Base-by-base conservation (phyloP, 2,329 filamentous ascomycete species). In the Xylariaceae sp. region DNA sequence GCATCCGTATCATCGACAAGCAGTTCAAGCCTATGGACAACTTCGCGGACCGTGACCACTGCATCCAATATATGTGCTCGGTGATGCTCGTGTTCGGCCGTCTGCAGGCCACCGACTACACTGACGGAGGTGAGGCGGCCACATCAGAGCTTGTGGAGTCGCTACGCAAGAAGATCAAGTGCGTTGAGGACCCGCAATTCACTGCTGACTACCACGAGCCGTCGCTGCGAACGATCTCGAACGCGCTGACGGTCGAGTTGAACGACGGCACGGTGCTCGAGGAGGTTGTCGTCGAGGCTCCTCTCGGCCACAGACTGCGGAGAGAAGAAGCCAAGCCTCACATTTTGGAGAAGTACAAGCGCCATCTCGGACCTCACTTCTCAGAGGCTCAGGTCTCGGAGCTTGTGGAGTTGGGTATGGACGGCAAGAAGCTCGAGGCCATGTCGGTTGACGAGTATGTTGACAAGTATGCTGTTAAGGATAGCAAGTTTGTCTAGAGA, bases 1-100 rank as follows among this genome's bases (percentile, higher is more conserved):
- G 93, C 75, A 82, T 98, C 66, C 90, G 93, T 63, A 98, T 98
- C 73, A 98, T 98, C 63, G 93, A 98, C 81, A 98, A 98, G 80
- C 93, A 98, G 74, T 94, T 95, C 80, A 97, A 96, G 81, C 85
- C 91, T 60, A 95, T 98, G 88, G 91, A 96, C 77, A 98, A 98
- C 83, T 98, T 97, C 65, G 93, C 93, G 64, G 93, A 98, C 74
- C 90, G 93, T 64, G 93, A 98, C 72, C 93, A 98, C 80, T 98
- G 93, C 74, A 92, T 98, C 58, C 93, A 97, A 76, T 98, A 98
- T 82, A 98, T 98, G 93, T 88, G 89, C 65, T 77, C 91, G 54
- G 90, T 89, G 62, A 97, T 97, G 90, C 85, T 98, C 57, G 85
- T 86, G 57, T 97, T 92, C 70, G 89, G 93, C 68, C 90, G 93